Evolutionary conservation across 129 eudicot genomes (phyloP).

Genomic region (Tagetes patula): DNA sequence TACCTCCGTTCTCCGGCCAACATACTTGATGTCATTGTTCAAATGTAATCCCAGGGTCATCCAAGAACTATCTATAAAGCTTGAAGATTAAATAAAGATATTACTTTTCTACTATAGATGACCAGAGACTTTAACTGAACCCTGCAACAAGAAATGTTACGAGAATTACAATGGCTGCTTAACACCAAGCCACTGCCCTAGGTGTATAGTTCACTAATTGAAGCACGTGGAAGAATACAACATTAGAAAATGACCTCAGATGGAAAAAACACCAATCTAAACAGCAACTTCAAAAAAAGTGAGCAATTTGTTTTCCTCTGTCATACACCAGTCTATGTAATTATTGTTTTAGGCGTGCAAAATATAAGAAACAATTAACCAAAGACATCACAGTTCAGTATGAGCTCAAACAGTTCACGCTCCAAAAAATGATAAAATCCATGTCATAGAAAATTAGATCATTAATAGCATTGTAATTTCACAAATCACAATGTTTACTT

Average conservation of each 20-base stretch:
- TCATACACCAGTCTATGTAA: background rate
- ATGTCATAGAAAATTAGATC: background rate
- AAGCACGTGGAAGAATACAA: background rate
- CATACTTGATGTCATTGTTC: slow-evolving; percentile 81
- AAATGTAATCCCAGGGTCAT: slow-evolving; percentile 58
- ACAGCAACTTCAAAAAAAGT: background rate
- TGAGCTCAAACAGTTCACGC: slow-evolving; percentile 4
- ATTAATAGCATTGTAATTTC: background rate
- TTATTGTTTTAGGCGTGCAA: background rate
- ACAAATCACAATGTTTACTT: background rate
- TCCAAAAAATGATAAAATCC: no score
- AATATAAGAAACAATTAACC: background rate
- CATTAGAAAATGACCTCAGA: background rate
- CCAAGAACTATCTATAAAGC: slow-evolving; percentile 46
- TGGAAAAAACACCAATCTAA: background rate
- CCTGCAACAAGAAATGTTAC: slow-evolving; percentile 15
- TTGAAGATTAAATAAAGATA: slow-evolving; percentile 18
- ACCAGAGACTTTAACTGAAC: background rate
- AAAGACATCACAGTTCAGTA: background rate
- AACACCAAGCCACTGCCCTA: background rate
- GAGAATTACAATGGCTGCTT: slow-evolving; percentile 6
- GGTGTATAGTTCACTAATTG: slow-evolving; percentile 7
- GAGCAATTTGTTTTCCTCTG: background rate
- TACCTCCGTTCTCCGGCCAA: slow-evolving; percentile 98
- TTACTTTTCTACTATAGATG: slow-evolving; percentile 1